Evolutionary conservation across 2,329 filamentous ascomycete species (phyloP), one percentile per base, ranked within the genome.

Genomic region (Aspergillus amoenus): DNA sequence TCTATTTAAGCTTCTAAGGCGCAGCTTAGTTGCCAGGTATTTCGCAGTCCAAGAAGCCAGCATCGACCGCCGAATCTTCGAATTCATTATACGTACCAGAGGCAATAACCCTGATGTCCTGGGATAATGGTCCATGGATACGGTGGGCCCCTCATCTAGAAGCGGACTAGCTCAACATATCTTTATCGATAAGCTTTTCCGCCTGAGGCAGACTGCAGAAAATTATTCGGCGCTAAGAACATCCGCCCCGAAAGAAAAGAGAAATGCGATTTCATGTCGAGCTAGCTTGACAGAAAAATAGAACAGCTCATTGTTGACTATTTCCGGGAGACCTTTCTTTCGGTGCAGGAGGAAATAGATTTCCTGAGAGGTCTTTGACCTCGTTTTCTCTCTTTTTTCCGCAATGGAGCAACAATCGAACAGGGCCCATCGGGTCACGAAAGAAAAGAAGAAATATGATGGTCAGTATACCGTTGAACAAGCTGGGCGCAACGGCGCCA

Each of bases 371-470:
- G 65, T 67, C 61, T 30, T 54, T 37, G 61, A 64, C 67, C 70
- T 72, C 64, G 52, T 50, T 61, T 9, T 30, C 27, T 30, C 27
- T 30, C 9, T 11, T 30, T 30, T 60, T 55, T 57, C 49, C 58
- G 82, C 62, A 66, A 93, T 92, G 89, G 89, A 93, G 73, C 84
- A 91, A 61, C 93, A 97, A 79, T 76, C 83, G 44, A 92, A 97
- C 71, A 87, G 91, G 76, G 85, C 91, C 68, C 93, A 97, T 81
- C 84, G 93, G 69, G 87, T 90, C 70, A 80, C 87, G 30, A 97
- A 96, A 77, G 90, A 94, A 78, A 96, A 95, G 82, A 95, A 95
- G 81, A 85, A 88, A 74, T 82, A 74, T 47, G 71, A 86, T 43
- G 87, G 85, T 72, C 86, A 84, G 71, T 59, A 44, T 56, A 46